Evolutionary conservation across 106 monocot genomes (phyloP).

Genomic region (Ottelia alismoides): DNA sequence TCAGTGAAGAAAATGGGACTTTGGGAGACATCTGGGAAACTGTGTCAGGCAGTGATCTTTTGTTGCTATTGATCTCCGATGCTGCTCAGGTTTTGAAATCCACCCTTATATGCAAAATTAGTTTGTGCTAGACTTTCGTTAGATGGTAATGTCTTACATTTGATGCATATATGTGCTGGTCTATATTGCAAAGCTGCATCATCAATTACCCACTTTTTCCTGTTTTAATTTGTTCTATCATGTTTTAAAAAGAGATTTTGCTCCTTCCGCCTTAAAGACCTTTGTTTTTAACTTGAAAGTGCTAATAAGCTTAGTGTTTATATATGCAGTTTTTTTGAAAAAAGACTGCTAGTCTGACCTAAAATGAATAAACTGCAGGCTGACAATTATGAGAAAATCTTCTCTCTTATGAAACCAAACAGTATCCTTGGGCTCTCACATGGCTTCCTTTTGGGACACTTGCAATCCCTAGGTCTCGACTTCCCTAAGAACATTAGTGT

Average conservation of each 20-base stretch:
- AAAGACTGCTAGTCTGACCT: no score
- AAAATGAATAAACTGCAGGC: no score
- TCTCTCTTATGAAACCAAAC: slow-evolving; percentile 89
- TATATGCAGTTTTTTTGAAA: no score
- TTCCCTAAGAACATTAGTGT: slow-evolving; percentile 82
- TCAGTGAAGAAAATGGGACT: slow-evolving; percentile 94
- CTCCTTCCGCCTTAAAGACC: no score
- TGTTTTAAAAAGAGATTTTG: no score
- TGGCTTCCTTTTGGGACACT: slow-evolving; percentile 84
- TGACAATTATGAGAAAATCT: slow-evolving; percentile 70
- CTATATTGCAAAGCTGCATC: not conserved
- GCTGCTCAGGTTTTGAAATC: slow-evolving; percentile 68
- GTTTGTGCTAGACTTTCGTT: not conserved
- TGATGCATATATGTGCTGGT: not conserved
- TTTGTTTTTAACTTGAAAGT: no score
- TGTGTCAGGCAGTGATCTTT: slow-evolving; percentile 76
- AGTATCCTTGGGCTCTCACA: slow-evolving; percentile 82
- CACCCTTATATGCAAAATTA: not conserved
- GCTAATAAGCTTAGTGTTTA: no score
- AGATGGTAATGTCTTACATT: not conserved
- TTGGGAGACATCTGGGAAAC: slow-evolving; percentile 96
- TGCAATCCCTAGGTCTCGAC: slow-evolving; percentile 63
- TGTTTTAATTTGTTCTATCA: no score
- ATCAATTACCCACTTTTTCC: slow-evolving; percentile 1
- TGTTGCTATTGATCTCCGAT: slow-evolving; percentile 93